A percentile compares a stretch with the other conserved stretches of the same genome.
Conservation (phyloP, 306 rosid species). For the Hippophae tibetana region DNA sequence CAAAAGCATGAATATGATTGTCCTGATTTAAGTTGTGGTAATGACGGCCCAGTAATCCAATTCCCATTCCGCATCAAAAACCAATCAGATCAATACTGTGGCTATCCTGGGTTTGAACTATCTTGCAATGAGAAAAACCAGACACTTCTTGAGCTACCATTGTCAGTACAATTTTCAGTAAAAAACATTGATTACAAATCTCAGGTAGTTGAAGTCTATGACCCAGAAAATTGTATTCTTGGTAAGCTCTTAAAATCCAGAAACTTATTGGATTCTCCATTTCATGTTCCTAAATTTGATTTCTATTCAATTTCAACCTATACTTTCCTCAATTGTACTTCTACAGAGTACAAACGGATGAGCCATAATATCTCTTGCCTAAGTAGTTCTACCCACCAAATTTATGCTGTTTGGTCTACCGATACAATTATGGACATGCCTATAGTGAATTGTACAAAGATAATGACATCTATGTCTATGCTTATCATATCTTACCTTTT, state of each 20-base stretch:
- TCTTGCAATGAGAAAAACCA: neutral
- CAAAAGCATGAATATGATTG: constrained; percentile 5
- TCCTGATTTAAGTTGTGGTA: constrained; percentile 12
- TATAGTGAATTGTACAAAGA: neutral
- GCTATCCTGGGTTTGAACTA: constrained; percentile 5
- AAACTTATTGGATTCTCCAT: neutral
- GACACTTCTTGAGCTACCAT: neutral
- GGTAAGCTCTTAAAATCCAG: neutral
- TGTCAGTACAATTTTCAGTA: neutral
- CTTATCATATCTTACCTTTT: accelerated
- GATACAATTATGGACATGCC: neutral
- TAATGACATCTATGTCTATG: neutral
- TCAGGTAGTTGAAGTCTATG: neutral
- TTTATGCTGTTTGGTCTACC: neutral
- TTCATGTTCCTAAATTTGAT: neutral
- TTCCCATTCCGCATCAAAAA: constrained; percentile 32
- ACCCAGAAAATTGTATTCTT: neutral
- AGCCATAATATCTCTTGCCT: neutral
- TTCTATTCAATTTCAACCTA: neutral
- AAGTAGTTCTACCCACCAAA: neutral
- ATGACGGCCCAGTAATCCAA: neutral
- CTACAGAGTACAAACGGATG: neutral
- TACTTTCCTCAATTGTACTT: constrained; percentile 1
- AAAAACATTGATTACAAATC: neutral
- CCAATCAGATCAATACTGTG: constrained; percentile 9